These are phyloP conservation scores for Xylariaceae sp. DNA, from an alignment of 2,329 filamentous ascomycete genomes.

Conservation along the genomic window DNA sequence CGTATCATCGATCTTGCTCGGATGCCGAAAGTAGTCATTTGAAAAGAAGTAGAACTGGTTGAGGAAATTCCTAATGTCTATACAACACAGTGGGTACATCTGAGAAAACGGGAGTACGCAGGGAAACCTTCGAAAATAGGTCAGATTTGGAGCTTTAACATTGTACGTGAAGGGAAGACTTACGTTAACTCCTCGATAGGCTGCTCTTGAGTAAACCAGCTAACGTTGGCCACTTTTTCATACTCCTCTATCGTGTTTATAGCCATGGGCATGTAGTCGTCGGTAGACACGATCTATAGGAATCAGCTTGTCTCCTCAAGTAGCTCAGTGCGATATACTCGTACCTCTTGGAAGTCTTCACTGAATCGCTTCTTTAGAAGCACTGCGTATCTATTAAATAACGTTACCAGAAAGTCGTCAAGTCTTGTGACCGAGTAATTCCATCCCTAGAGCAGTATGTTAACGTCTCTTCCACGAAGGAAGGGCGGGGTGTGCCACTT, in stretches of 20 bases:
- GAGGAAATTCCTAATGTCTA: conserved; percentile 94
- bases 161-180: conserved; percentile 31
- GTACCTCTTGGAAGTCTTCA: conserved; percentile 88
- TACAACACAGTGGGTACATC: conserved; percentile 98
- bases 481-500: conserved; percentile 22
- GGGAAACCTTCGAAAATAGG: conserved; percentile 62
- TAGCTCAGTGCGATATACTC: neutral
- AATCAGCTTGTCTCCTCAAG: conserved; percentile 14
- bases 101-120: conserved; percentile 96
- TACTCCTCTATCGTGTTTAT: conserved; percentile 89
- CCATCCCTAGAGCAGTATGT: conserved; percentile 60
- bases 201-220: conserved; percentile 89
- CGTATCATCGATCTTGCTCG: conserved; percentile 84
- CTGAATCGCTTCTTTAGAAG: conserved; percentile 87
- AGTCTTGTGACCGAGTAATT: conserved; percentile 78
- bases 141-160: conserved; percentile 42
- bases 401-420: conserved; percentile 76
- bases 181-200: conserved; percentile 69
- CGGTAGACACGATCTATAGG: conserved; percentile 69
- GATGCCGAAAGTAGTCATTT: conserved; percentile 91
- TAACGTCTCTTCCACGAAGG: neutral
- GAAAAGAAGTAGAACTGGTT: conserved; percentile 99
- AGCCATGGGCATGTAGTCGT: conserved; percentile 99
- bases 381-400: conserved; percentile 93
- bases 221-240: conserved; percentile 91